Evolutionary conservation across 768 basidiomycete species (phyloP).

Genomic region (Russula olivacea): DNA sequence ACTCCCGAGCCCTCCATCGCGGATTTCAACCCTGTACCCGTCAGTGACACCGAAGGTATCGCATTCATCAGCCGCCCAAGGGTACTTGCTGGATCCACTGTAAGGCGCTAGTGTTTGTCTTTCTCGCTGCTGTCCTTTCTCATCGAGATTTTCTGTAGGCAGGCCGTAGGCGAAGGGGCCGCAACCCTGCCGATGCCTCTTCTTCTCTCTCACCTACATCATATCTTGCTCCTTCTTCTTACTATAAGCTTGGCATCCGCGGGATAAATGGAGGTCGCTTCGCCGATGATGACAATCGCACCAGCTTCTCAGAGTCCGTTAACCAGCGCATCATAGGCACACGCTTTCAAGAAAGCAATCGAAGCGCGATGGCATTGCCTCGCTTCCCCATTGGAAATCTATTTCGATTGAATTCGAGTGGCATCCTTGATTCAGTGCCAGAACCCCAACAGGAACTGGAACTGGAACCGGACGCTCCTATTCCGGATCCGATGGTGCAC

Average conservation of each 20-base stretch:
- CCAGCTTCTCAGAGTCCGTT: constrained; percentile 52
- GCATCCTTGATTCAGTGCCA: constrained; percentile 37
- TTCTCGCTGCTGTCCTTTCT: neutral
- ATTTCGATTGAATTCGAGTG: constrained; percentile 46
- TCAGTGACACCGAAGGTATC: constrained; percentile 36
- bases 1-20: constrained; percentile 69
- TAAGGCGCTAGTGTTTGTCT: constrained; percentile 22
- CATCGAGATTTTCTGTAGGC: constrained; percentile 25
- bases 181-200: constrained; percentile 58
- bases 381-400: constrained; percentile 58
- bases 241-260: constrained; percentile 65
- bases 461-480: constrained; percentile 30
- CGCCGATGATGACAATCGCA: constrained; percentile 38
- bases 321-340: constrained; percentile 59
- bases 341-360: constrained; percentile 66
- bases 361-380: constrained; percentile 51
- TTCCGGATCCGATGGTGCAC: constrained; percentile 49
- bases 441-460: constrained; percentile 11
- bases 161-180: constrained; percentile 41
- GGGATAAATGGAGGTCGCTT: constrained; percentile 58
- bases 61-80: constrained; percentile 66
- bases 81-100: constrained; percentile 37
- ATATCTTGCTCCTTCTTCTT: constrained; percentile 74
- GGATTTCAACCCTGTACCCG: constrained; percentile 40
- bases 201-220: constrained; percentile 71